Base-by-base conservation (phyloP, 495 filamentous ascomycete species). In the Thermochaetoides thermophila region DNA sequence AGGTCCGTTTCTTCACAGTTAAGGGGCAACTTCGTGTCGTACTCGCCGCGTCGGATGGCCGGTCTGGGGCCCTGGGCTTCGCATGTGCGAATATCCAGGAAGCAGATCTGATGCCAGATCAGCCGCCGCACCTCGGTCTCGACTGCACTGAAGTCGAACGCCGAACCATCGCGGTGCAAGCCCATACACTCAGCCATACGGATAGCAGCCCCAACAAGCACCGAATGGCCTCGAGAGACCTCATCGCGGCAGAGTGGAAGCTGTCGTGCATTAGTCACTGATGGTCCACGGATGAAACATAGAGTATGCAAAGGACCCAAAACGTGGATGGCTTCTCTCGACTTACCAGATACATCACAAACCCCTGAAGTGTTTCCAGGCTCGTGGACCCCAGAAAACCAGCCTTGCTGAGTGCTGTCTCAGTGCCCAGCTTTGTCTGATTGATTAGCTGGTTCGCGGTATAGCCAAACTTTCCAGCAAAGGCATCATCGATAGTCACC, bases 161-260 rank as follows among this genome's bases (percentile, higher is more conserved):
- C 55, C 28, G 61, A 59, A n/a, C 74, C 74, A 43, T 86, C 81
- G 1, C 74, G 60, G 47, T 84, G 74, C n/a, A 82, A 53, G 5
- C 78, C 74, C 74, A 81, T 80, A 44, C 77, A 80, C 55, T 81
- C 75, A 18, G 77, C 78, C 51, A 82, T 69, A 20, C 78, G 59
- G 14, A 81, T 73, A 7, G 75, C 76, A 13, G 76, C 69, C 14
- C 74, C 77, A 3, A 76, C 66, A 2, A 84, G 61, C 13, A 76
- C 75, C 6, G 73, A 77, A 46, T 83, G 79, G 4, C 74, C 70
- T 34, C 79, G 59, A 3, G 78, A 81, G 13, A 84, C 63, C 48
- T 81, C 72, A 9, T 59, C 63, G 20, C 79, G 66, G 37, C 78
- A 81, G 11, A 81, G 56, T 1, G 78, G 76, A 21, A 82, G 73